Conservation (phyloP, 768 basidiomycete species). For the Porpolomopsis calyptriformis region DNA sequence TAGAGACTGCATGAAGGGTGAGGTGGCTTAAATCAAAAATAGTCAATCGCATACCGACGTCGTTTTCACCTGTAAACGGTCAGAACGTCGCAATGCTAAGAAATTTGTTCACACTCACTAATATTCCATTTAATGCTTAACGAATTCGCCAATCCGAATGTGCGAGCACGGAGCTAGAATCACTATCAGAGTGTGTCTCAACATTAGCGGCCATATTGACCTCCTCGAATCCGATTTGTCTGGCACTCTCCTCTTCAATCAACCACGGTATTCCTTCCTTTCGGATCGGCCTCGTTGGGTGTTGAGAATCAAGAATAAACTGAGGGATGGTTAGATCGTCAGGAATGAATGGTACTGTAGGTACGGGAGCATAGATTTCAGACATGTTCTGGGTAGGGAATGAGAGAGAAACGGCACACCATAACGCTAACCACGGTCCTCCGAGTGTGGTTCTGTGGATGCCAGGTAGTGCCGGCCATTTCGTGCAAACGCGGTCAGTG, state of each 20-base stretch:
- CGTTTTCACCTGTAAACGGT: slow-evolving; percentile 30
- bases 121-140: slow-evolving; percentile 32
- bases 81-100: background rate
- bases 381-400: background rate
- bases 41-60: slow-evolving; percentile 34
- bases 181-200: too few relatives aligned
- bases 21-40: background rate
- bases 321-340: slow-evolving; percentile 57
- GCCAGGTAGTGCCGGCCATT: too few relatives aligned
- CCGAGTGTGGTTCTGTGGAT: too few relatives aligned
- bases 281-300: slow-evolving; percentile 33
- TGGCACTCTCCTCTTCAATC: slow-evolving; percentile 46
- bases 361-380: slow-evolving; percentile 1
- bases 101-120: slow-evolving; percentile 21
- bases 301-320: slow-evolving; percentile 45
- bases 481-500: too few relatives aligned
- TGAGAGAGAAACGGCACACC: too few relatives aligned
- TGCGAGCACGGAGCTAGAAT: slow-evolving; percentile 34
- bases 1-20: slow-evolving; percentile 32
- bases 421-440: too few relatives aligned
- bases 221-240: slow-evolving; percentile 34
- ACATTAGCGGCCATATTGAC: slow-evolving; percentile 39
- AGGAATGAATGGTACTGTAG: slow-evolving; percentile 36
- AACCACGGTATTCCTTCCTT: slow-evolving; percentile 41
- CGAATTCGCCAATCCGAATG: slow-evolving; percentile 38